These are phyloP conservation scores for Sporothrix phasma DNA, from an alignment of 2,329 filamentous ascomycete genomes.

Conservation along the genomic window DNA sequence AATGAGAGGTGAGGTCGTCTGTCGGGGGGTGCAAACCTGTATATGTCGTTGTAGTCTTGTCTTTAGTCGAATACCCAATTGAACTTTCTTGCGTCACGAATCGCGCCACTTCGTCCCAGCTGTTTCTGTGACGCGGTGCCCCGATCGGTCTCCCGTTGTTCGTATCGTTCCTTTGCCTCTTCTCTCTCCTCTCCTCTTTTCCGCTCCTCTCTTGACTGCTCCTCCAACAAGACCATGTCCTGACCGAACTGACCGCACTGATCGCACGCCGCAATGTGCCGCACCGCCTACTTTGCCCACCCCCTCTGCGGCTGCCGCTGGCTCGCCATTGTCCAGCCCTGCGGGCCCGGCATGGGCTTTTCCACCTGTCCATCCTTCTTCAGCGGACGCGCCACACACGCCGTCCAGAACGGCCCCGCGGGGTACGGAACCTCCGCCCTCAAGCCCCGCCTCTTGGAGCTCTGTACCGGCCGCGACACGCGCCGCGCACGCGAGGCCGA, in stretches of 20 bases:
- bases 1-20: slow-evolving; percentile 11
- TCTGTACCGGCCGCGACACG: background rate
- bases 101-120: background rate
- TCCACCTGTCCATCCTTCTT: slow-evolving; percentile 36
- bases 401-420: slow-evolving; percentile 21
- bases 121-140: background rate
- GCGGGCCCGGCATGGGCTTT: slow-evolving; percentile 42
- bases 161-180: no score
- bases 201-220: background rate
- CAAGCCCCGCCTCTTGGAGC: background rate
- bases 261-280: slow-evolving; percentile 34
- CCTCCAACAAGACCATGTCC: no score
- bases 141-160: no score
- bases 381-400: slow-evolving; percentile 28
- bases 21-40: background rate
- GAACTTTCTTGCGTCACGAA: background rate
- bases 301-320: slow-evolving; percentile 43
- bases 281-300: slow-evolving; percentile 38
- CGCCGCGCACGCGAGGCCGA: background rate
- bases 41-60: background rate
- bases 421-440: slow-evolving; percentile 2
- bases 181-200: background rate
- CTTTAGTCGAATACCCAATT: background rate
- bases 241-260: no score
- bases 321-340: slow-evolving; percentile 38